These are phyloP conservation scores for Wallacemonas sp. DNA, from an alignment of 208 protist species.

Conservation along the genomic window DNA sequence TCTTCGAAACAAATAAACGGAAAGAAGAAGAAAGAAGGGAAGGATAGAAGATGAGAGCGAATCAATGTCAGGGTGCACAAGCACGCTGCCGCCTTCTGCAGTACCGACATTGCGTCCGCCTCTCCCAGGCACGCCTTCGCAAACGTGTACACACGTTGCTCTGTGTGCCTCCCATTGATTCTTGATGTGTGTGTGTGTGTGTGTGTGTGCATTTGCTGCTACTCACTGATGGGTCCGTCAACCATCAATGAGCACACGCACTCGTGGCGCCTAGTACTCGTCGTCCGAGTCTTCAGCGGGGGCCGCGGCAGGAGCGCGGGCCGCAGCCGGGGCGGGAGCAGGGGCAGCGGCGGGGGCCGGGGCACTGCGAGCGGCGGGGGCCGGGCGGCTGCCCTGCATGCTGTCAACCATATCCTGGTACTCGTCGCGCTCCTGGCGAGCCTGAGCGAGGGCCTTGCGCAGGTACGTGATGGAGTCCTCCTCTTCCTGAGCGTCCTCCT, in stretches of 20 bases:
- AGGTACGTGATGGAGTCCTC: conserved; percentile 51
- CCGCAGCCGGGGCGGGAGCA: background rate
- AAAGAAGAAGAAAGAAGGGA: conserved; percentile 11
- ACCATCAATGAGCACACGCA: no score
- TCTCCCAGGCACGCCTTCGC: no score
- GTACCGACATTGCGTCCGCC: no score
- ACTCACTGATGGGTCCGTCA: no score
- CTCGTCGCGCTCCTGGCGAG: conserved; percentile 46
- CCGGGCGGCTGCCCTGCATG: conserved; percentile 8
- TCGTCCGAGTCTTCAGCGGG: background rate
- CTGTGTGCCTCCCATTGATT: no score
- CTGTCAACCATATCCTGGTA: conserved; percentile 39
- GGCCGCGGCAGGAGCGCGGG: background rate
- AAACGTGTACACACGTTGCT: no score
- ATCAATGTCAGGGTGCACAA: background rate
- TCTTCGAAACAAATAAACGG: conserved; percentile 8
- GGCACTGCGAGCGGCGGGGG: background rate
- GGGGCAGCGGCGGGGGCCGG: background rate
- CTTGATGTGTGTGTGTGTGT: no score
- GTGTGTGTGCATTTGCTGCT: no score
- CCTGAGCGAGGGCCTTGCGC: conserved; percentile 46
- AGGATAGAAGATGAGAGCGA: background rate
- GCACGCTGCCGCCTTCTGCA: no score
- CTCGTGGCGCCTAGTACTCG: background rate
- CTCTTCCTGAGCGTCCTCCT: conserved; percentile 34